Base-by-base conservation (phyloP, 1,284 basidiomycete genomes). In the Heterobasidion occidentale region DNA sequence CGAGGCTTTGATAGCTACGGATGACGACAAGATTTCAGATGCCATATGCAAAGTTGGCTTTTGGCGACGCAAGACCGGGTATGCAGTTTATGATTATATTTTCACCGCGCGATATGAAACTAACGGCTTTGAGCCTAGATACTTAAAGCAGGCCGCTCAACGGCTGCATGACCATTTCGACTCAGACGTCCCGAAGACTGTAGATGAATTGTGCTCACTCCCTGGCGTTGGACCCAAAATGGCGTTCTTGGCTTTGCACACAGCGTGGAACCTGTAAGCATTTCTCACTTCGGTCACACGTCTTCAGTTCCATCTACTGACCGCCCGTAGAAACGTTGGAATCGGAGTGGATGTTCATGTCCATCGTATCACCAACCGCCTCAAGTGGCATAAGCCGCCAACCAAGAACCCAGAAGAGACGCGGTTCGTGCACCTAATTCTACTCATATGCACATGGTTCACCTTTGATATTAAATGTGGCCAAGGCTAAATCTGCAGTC, bases 331-430 rank as follows among this genome's bases (percentile, higher is more conserved):
- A 50, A 95, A 97, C 63, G 77, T 82, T n/a, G 96, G 95, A 0
- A 97, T 99, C 44, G 96, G 96, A 0, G 95, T 98, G 0, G 96
- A 98, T 64, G 89, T 93, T 0, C 94, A 99, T 66, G 96, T 99
- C 1, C 94, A 98, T 64, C 78, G 96, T 1, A 95, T 98, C 56
- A 93, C 94, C 12, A 96, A 98, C 64, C 79, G 94, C 17, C 72
- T 98, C 0, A 86, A 90, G 20, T 98, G 96, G 96, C 93, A 97
- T 69, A 81, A 83, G 55, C 83, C 80, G 2, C 82, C 83, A 5
- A 96, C 94, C 0, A 92, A 87, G 63, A 89, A 78, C 1, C 90
- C 96, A 0, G 95, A 98, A 68, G 83, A 91, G 65, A 98, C 96
- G 0, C 76, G 92, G 88, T 51, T 35, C 12, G 35, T 36, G 12